phyloP scores from a whole-genome alignment of 1,139 yeast genomes.

The Pichia sp. region DNA sequence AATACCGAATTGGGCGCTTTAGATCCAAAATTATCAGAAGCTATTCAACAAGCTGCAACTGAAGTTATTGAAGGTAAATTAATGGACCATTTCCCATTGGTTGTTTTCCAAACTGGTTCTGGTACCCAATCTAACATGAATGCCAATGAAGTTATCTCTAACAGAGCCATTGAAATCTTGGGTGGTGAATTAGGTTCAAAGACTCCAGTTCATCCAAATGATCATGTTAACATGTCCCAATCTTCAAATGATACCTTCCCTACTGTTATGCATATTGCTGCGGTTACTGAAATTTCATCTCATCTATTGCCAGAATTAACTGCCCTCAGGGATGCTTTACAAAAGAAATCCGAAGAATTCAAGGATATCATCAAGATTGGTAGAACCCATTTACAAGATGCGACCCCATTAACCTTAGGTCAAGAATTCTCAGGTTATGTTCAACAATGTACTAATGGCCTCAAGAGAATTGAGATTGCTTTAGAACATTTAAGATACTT shows the following conservation, averaged over 20 bases:
- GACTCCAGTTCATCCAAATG: conserved; percentile 94
- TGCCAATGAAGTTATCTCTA: conserved; percentile 96
- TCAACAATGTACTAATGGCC: conserved; percentile 86
- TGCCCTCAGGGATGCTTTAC: conserved; percentile 69
- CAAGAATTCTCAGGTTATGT: conserved; percentile 97
- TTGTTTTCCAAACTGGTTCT: conserved; percentile 97
- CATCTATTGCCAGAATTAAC: conserved; percentile 74
- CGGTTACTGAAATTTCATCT: conserved; percentile 78
- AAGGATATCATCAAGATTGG: conserved; percentile 90
- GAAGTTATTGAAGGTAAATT: conserved; percentile 91
- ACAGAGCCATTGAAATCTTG: conserved; percentile 91
- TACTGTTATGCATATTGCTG: conserved; percentile 99
- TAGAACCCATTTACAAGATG: conserved; percentile 97
- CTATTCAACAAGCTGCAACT: conserved; percentile 89
- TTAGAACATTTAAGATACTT: conserved; percentile 71
- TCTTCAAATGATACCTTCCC: conserved; percentile 98
- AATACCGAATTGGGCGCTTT: conserved; percentile 75
- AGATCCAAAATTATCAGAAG: conserved; percentile 75
- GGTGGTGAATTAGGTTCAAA: conserved; percentile 92
- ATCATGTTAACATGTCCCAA: conserved; percentile 97
- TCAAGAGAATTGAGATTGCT: conserved; percentile 70
- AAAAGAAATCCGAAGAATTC: conserved; percentile 75
- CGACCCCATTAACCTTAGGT: conserved; percentile 95
- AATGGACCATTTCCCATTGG: conserved; percentile 92
- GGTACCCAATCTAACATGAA: conserved; percentile 99